Percentiles rank a stretch among this genome's conserved stretches.
Conservation (phyloP, 352 stramenopile species). For the Halophytophthora polymorphica region DNA sequence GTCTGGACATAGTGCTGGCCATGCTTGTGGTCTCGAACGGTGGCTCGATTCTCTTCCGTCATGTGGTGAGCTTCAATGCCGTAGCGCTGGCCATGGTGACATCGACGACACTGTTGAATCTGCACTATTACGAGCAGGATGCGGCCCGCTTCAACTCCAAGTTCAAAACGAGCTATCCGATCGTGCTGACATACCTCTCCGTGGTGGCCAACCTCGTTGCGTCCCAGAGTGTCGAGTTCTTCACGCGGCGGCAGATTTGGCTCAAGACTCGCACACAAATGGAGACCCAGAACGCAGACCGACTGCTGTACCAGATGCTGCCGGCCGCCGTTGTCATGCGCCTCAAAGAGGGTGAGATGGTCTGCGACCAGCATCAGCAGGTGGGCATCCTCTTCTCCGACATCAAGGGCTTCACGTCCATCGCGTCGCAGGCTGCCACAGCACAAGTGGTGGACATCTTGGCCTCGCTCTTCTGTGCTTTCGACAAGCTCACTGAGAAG, state of each 20-base stretch:
- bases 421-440: constrained; percentile 78
- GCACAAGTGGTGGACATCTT: constrained; percentile 90
- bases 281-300: constrained; percentile 82
- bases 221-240: constrained; percentile 79
- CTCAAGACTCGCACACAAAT: constrained; percentile 80
- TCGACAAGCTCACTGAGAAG: constrained; percentile 91
- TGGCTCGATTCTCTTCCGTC: constrained; percentile 70
- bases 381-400: constrained; percentile 90
- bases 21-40: constrained; percentile 88
- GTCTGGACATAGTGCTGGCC: constrained; percentile 68
- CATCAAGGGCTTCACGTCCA: constrained; percentile 91
- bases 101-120: constrained; percentile 32
- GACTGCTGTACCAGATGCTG: constrained; percentile 86
- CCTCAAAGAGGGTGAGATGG: constrained; percentile 79
- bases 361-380: constrained; percentile 85
- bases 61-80: constrained; percentile 61
- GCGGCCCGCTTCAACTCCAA: constrained; percentile 59
- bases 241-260: constrained; percentile 80
- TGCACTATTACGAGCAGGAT: constrained; percentile 50
- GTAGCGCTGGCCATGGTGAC: constrained; percentile 53
- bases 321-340: constrained; percentile 79
- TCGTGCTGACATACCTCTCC: constrained; percentile 78
- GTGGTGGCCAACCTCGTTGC: constrained; percentile 79
- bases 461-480: constrained; percentile 89
- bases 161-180: constrained; percentile 80